Base-by-base conservation (phyloP, 2,329 filamentous ascomycete genomes). In the Fusarium anthophilum region DNA sequence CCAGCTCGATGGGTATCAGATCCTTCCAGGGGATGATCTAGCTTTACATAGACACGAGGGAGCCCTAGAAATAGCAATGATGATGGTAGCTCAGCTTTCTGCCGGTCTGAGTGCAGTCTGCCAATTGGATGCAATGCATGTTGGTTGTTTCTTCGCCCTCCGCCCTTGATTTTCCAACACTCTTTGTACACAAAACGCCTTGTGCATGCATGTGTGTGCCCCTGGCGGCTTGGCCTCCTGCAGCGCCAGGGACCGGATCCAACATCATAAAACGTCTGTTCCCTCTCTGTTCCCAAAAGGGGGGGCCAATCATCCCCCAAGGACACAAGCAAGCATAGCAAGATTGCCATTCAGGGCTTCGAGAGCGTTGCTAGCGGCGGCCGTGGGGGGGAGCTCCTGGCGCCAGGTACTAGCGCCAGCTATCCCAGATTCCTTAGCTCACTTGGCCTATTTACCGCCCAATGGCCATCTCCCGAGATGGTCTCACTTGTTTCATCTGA, bases 401-500 rank as follows among this genome's bases (percentile, higher is more conserved):
- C 68, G 59, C 41, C 50, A 71, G 71, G 60, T 60, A 70, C 66
- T 70, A 70, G 67, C 47, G 67, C 59, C 48, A 37, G 44, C 43
- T 38, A 35, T 47, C 39, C 39, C 61, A 30, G 60, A n/a, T 45
- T 47, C 22, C 41, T 26, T 26, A 48, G 60, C 56, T 48, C 35
- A 41, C 39, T 53, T 26, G 39, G 53, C 35, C 35, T 44, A 38
- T 38, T 66, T 56, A 60, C 56, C 53, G 47, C 48, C 71, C 72
- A 74, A 74, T 63, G 14, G 38, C 63, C 48, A 51, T 61, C 56
- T 39, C 55, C 32, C 53, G 47, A 48, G 41, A 39, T 63, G 56
- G 67, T 38, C 56, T 62, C 53, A 55, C 61, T 74, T 74, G 72
- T 74, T 74, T 74, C 72, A 74, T 74, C 67, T 58, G 51, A 44